Base-by-base conservation (phyloP, 2,329 filamentous ascomycete species). In the Colletotrichum sp. region DNA sequence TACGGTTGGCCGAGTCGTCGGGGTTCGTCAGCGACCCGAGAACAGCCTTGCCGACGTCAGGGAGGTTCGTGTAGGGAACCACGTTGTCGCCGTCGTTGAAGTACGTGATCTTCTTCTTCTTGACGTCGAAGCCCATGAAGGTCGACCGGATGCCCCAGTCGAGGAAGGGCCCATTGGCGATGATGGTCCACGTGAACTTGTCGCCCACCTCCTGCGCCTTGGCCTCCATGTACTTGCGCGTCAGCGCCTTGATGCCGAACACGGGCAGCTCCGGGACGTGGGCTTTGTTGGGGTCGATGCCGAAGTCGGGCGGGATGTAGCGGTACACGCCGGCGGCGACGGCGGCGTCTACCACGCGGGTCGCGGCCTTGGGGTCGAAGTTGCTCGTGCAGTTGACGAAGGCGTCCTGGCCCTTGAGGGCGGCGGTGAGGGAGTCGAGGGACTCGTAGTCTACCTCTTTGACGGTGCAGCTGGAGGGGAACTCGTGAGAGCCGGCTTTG, bases 251-350 rank as follows among this genome's bases (percentile, higher is more conserved):
- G 34, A 69, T 16, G 12, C 21, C 43, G 67, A 78, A 81, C 21
- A 76, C 56, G 64, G 80, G 80, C 6, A 82, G 69, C 13, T 32
- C 21, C 15, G 38, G 38, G 1, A 66, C 64, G 21, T 78, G 76
- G 30, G 75, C 73, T 67, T 78, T 79, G 12, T 64, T 55, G 2
- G 84, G 79, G 83, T 87, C 81, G 58, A 80, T 79, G 38, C 86
- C 86, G 65, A 88, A 94, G 75, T 93, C 91, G 3, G 89, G 89
- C 3, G 92, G 91, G 36, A 94, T 82, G 83, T 93, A 92, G 15
- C 91, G 88, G 80, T 91, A 87, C 1, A 94, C 91, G 7, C 91
- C 91, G 5, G 91, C 91, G 6, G 87, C 87, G 32, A 91, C 84
- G 36, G 91, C 88, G 1, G 91, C 92, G 36, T 93, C 88, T 60